phyloP scores from a whole-genome alignment of 495 filamentous ascomycete genomes.

The Hypoxylon lienhwacheense region DNA sequence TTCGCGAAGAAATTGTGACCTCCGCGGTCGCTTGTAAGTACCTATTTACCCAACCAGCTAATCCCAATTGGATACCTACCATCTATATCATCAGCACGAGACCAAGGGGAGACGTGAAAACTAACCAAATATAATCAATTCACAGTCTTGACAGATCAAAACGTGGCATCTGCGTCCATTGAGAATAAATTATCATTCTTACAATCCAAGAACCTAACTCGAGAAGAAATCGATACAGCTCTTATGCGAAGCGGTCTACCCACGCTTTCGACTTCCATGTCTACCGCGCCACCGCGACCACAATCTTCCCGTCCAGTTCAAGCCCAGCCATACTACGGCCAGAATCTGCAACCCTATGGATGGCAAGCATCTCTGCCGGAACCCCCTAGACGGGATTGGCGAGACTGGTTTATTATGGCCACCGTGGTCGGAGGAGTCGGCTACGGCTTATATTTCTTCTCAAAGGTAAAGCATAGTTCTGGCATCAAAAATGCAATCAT shows the following conservation, averaged over 20 bases:
- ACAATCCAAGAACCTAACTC: constrained; percentile 94
- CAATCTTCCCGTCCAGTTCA: constrained; percentile 46
- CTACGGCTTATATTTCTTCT: constrained; percentile 83
- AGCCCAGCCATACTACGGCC: constrained; percentile 66
- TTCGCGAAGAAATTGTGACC: constrained; percentile 81
- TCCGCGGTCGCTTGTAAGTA: constrained; percentile 74
- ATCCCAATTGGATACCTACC: constrained; percentile 12
- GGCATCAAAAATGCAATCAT: not conserved
- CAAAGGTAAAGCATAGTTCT: constrained; percentile 60
- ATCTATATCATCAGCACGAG: constrained; percentile 10
- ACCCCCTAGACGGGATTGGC: constrained; percentile 85
- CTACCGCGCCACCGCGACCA: constrained; percentile 52
- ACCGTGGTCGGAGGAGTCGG: constrained; percentile 84
- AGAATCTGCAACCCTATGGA: constrained; percentile 68
- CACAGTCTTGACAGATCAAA: constrained; percentile 89
- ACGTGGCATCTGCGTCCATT: constrained; percentile 82
- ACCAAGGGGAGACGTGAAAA: not conserved
- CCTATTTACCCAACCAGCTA: constrained; percentile 44
- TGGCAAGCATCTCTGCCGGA: constrained; percentile 65
- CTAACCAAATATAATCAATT: constrained; percentile 22
- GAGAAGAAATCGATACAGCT: constrained; percentile 87
- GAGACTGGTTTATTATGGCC: constrained; percentile 98
- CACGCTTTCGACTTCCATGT: constrained; percentile 34
- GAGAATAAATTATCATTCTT: constrained; percentile 93
- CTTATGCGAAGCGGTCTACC: constrained; percentile 70